Evolutionary conservation across 495 filamentous ascomycete species (phyloP).

Genomic region (Cercophora samala): DNA sequence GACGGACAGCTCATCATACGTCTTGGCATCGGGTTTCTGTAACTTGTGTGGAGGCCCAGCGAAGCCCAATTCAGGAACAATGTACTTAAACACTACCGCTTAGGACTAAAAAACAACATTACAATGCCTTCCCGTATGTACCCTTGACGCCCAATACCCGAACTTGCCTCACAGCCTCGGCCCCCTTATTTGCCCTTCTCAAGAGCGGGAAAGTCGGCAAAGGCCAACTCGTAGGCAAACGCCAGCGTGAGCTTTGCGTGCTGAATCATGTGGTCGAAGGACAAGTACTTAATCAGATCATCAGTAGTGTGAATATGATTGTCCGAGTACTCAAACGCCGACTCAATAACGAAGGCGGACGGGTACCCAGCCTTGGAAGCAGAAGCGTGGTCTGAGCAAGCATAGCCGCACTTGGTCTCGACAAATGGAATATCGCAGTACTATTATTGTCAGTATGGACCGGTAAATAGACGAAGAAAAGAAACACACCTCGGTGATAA

Average conservation of each 20-base stretch:
- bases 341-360: slow-evolving; percentile 93
- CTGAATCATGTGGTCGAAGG: slow-evolving; percentile 97
- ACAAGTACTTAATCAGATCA: slow-evolving; percentile 82
- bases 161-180: slow-evolving; percentile 5
- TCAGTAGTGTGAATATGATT: slow-evolving; percentile 88
- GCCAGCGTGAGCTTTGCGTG: slow-evolving; percentile 89
- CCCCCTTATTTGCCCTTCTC: slow-evolving; percentile 23
- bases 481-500: slow-evolving; percentile 61
- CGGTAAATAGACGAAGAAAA: neutral
- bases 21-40: neutral
- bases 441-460: slow-evolving; percentile 28
- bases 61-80: neutral
- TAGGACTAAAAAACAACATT: neutral
- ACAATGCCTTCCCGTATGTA: neutral
- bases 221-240: slow-evolving; percentile 83
- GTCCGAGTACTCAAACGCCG: slow-evolving; percentile 77
- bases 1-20: neutral
- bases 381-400: slow-evolving; percentile 95
- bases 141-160: slow-evolving; percentile 9
- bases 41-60: neutral
- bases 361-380: slow-evolving; percentile 95
- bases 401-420: slow-evolving; percentile 93
- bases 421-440: slow-evolving; percentile 91
- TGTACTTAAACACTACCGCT: neutral
- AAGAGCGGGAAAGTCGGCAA: slow-evolving; percentile 53